Conservation (phyloP, 768 basidiomycete genomes). For the Amanita phalloides region DNA sequence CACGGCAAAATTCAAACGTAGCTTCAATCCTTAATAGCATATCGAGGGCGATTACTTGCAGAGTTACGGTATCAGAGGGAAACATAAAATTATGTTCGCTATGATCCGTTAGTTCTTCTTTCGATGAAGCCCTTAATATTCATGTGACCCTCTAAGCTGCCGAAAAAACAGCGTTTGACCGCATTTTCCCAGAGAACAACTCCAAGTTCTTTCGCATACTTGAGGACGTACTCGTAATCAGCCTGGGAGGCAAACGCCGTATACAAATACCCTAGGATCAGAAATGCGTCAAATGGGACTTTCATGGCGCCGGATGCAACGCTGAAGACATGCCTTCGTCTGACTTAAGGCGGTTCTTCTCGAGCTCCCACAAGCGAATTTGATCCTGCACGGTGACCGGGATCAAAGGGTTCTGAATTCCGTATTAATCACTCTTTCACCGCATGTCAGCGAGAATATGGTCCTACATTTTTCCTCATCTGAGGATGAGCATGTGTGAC, state of each 20-base stretch:
- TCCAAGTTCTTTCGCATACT: conserved; percentile 75
- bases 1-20: neutral
- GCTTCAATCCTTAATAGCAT: neutral
- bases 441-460: conserved; percentile 11
- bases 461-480: conserved; percentile 85
- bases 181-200: conserved; percentile 80
- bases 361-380: conserved; percentile 94
- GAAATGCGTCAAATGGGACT: conserved; percentile 9
- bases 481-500: conserved; percentile 94
- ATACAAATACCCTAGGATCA: conserved; percentile 68
- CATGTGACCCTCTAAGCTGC: conserved; percentile 63
- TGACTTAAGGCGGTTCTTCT: conserved; percentile 83
- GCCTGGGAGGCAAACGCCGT: conserved; percentile 77
- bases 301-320: conserved; percentile 13
- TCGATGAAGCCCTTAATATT: conserved; percentile 67
- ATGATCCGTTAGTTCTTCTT: conserved; percentile 32
- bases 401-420: conserved; percentile 70
- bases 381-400: conserved; percentile 98
- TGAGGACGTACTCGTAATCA: conserved; percentile 80
- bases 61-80: neutral
- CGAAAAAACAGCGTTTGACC: conserved; percentile 73
- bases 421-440: conserved; percentile 12
- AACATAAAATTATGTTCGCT: neutral
- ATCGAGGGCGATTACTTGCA: neutral
- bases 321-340: conserved; percentile 56